These are phyloP conservation scores for Penicillium brasilianum DNA, from an alignment of 2,329 filamentous ascomycete genomes.

Conservation along the genomic window DNA sequence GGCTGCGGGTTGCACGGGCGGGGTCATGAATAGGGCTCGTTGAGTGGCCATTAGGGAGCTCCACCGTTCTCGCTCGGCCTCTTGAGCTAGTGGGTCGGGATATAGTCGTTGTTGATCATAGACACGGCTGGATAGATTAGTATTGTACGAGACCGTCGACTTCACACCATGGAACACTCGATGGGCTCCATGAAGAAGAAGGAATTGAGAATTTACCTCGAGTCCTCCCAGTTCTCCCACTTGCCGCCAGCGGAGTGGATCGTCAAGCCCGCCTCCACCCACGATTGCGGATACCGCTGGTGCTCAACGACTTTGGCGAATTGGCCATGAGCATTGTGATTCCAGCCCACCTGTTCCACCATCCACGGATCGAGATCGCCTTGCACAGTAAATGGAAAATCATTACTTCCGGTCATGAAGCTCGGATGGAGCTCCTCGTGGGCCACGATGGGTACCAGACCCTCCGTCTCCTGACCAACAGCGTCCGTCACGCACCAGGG, in stretches of 20 bases:
- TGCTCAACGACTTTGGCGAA: background rate
- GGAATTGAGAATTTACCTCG: background rate
- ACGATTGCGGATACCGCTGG: slow-evolving; percentile 1
- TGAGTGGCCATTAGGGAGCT: slow-evolving; percentile 21
- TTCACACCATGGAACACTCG: background rate
- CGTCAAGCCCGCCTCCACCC: slow-evolving; percentile 10
- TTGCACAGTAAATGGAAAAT: background rate
- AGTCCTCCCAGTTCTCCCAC: slow-evolving; percentile 1
- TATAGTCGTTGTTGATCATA: slow-evolving; percentile 4
- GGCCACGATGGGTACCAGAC: background rate
- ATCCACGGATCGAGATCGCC: slow-evolving; percentile 6
- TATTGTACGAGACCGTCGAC: background rate
- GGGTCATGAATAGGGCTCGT: slow-evolving; percentile 27
- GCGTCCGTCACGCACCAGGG: slow-evolving; percentile 4
- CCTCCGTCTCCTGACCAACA: background rate
- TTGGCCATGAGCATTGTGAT: background rate
- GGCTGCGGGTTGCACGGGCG: slow-evolving; percentile 8
- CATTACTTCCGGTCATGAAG: background rate
- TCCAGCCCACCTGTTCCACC: slow-evolving; percentile 1
- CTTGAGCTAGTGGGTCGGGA: background rate
- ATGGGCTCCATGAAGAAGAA: too few species aligned
- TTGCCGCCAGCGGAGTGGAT: slow-evolving; percentile 4
- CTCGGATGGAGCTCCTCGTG: background rate
- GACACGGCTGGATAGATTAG: background rate
- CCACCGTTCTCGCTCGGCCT: slow-evolving; percentile 6